These are phyloP conservation scores for Podaxis sp. DNA, from an alignment of 768 basidiomycete species.

Conservation along the genomic window DNA sequence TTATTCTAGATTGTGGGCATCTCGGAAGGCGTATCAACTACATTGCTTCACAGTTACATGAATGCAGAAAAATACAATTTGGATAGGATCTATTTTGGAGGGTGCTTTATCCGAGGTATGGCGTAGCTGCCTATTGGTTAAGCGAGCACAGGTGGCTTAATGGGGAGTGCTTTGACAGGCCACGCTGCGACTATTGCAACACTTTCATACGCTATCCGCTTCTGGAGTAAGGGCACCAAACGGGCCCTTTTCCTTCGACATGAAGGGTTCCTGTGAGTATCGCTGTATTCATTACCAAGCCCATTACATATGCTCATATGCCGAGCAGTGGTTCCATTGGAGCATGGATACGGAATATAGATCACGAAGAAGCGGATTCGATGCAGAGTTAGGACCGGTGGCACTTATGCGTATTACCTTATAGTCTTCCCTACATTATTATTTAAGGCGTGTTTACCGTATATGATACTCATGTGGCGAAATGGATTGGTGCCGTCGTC, in stretches of 20 bases:
- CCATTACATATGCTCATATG: conserved; percentile 10
- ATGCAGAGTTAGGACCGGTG: background rate
- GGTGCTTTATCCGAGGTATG: conserved; percentile 96
- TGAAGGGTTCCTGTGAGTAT: conserved; percentile 92
- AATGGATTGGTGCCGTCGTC: conserved; percentile 13
- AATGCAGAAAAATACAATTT: conserved; percentile 98
- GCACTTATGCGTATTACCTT: background rate
- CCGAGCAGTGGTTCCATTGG: conserved; percentile 81
- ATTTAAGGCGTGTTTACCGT: background rate
- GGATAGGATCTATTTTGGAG: conserved; percentile 97
- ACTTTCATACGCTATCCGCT: conserved; percentile 96
- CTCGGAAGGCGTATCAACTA: background rate
- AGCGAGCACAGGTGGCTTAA: conserved; percentile 7
- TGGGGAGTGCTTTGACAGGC: conserved; percentile 46
- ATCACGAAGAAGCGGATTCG: conserved; percentile 32
- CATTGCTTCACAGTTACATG: conserved; percentile 74
- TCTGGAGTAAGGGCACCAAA: conserved; percentile 99
- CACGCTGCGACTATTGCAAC: conserved; percentile 97
- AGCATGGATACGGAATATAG: conserved; percentile 98
- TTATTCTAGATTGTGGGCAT: conserved; percentile 4
- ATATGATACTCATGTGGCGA: conserved; percentile 7
- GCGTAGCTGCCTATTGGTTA: conserved; percentile 11
- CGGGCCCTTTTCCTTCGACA: conserved; percentile 95
- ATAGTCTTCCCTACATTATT: background rate
- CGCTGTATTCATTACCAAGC: conserved; percentile 15